Evolutionary conservation across 805 yeast species (phyloP).

Genomic region (Ogataea ramenticola): DNA sequence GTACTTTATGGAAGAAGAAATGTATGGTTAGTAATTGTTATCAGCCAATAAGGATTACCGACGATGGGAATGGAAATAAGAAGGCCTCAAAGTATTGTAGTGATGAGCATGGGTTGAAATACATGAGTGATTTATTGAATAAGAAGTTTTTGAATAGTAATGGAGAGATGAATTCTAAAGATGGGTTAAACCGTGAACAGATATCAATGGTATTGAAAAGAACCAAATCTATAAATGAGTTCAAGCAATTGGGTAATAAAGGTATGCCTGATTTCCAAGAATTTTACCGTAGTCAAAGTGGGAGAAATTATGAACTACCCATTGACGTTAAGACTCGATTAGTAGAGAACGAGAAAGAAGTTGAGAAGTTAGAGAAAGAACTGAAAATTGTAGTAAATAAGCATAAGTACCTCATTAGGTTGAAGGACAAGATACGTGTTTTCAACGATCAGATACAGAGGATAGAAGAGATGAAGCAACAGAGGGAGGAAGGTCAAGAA

Average conservation of each 20-base stretch:
- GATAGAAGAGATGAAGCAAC: not conserved
- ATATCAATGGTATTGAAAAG: slow-evolving; percentile 10
- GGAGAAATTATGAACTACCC: not conserved
- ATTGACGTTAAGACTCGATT: not conserved
- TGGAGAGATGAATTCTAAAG: not conserved
- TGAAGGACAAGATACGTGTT: slow-evolving; percentile 16
- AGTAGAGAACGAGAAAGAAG: not conserved
- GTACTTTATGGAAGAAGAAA: slow-evolving; percentile 66
- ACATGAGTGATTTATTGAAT: slow-evolving; percentile 26
- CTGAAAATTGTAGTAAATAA: slow-evolving; percentile 5
- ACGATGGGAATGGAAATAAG: slow-evolving; percentile 8
- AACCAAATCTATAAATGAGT: slow-evolving; percentile 10
- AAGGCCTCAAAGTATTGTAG: slow-evolving; percentile 64
- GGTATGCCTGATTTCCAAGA: slow-evolving; percentile 33
- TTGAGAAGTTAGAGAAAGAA: not conserved
- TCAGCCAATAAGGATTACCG: slow-evolving; percentile 35
- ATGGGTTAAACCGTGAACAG: slow-evolving; percentile 1
- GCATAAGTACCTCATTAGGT: slow-evolving; percentile 11
- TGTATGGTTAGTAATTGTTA: slow-evolving; percentile 58
- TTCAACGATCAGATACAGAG: slow-evolving; percentile 1
- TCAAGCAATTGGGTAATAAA: slow-evolving; percentile 25
- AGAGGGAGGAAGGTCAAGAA: slow-evolving; percentile 4
- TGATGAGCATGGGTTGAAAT: slow-evolving; percentile 58
- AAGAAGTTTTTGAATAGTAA: slow-evolving; percentile 9
- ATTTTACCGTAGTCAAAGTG: slow-evolving; percentile 9